phyloP scores from a whole-genome alignment of 257 asterid genomes.

The Mitragyna speciosa region DNA sequence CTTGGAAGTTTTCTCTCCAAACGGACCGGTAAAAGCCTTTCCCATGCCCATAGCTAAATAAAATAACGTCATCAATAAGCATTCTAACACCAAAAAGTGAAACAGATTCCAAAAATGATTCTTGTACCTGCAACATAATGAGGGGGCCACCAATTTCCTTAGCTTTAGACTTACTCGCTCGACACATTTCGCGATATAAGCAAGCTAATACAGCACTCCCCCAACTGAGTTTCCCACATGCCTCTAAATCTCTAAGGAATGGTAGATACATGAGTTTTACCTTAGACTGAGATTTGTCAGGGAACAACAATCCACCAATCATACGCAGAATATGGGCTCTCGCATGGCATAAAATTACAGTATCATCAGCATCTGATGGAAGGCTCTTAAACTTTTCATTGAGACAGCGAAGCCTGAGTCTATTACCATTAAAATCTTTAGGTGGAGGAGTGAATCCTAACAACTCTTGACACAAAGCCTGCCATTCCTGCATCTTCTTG shows the following conservation, averaged over 20 bases:
- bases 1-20: constrained; percentile 11
- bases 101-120: background rate
- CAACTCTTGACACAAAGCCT: constrained; percentile 9
- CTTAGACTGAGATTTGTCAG: constrained; percentile 16
- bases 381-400: constrained; percentile 14
- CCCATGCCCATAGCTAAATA: constrained; percentile 19
- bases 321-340: constrained; percentile 17
- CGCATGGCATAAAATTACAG: constrained; percentile 1
- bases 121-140: constrained; percentile 17
- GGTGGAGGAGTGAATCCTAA: constrained; percentile 15
- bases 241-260: constrained; percentile 13
- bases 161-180: constrained; percentile 10
- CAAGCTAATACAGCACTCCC: constrained; percentile 22
- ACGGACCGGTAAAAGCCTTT: constrained; percentile 18
- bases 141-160: constrained; percentile 25
- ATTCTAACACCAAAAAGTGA: background rate
- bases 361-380: constrained; percentile 14
- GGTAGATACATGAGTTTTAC: constrained; percentile 21
- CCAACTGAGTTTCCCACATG: constrained; percentile 21
- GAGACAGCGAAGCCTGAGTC: constrained; percentile 7
- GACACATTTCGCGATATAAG: constrained; percentile 22
- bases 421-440: constrained; percentile 14
- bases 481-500: constrained; percentile 19
- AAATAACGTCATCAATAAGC: background rate
- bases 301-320: constrained; percentile 17